phyloP scores from a whole-genome alignment of 2,329 filamentous ascomycete genomes.

The Colletotrichum australisinense region DNA sequence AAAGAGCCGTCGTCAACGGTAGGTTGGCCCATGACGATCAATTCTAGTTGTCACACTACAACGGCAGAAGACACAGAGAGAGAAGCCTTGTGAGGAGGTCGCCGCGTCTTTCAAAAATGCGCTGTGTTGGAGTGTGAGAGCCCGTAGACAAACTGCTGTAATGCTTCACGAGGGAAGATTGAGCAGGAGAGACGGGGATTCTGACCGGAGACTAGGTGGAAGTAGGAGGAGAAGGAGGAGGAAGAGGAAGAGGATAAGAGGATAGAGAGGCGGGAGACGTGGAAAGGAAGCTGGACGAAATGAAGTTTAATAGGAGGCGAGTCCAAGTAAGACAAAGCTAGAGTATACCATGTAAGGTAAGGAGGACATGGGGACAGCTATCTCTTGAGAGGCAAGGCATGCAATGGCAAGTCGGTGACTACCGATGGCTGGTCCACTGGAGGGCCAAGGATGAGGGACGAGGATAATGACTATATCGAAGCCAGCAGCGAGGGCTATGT shows the following conservation, averaged over 20 bases:
- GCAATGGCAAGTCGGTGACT: conserved; percentile 21
- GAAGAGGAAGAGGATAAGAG: not conserved
- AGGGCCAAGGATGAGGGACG: conserved; percentile 1
- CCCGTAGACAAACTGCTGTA: not conserved
- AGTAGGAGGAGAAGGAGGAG: not conserved
- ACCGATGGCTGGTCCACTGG: conserved; percentile 30
- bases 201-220: not conserved
- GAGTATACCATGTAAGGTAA: not conserved
- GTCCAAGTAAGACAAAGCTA: conserved; percentile 9
- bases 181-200: not conserved
- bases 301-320: not conserved
- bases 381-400: not conserved
- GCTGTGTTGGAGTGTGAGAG: not conserved
- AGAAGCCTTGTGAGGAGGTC: not conserved
- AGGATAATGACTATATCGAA: conserved; percentile 14
- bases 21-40: conserved; percentile 22
- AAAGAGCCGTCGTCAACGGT: conserved; percentile 40
- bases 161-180: not conserved
- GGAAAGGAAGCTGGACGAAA: not conserved
- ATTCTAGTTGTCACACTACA: not conserved
- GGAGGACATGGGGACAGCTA: not conserved
- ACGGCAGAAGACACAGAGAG: not conserved
- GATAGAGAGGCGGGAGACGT: not conserved
- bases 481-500: conserved; percentile 5
- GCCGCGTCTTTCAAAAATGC: not conserved